Evolutionary conservation across 768 basidiomycete species (phyloP), one percentile per base, ranked within the genome.

Genomic region (Phanerochaete sordida): DNA sequence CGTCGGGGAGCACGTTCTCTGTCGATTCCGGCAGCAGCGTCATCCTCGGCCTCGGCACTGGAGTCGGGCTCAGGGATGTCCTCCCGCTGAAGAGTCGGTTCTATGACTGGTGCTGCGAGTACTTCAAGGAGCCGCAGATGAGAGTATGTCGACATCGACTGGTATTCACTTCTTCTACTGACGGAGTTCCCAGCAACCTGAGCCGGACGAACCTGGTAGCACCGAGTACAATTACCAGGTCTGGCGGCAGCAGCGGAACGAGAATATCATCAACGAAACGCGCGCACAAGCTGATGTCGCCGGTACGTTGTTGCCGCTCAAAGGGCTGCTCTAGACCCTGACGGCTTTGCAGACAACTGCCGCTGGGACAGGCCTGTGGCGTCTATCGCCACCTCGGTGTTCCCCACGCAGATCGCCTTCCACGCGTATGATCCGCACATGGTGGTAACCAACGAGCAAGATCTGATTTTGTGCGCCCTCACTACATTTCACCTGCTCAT

Each of bases 121-220:
- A 98, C 71, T 99, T 98, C 77, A 94, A 90, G 63, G 95, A 98
- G 71, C 94, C 96, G 2, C 97, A 99, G 73, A 98, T 99, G 96
- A 88, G 93, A 80, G 95, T 96, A 45, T 39, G 70, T 68, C n/a
- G 21, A 6, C 45, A 50, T 24, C 21, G 15, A 37, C 19, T 47
- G n/a, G 28, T 21, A 31, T 44, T 11, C 27, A 9, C 39, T 21
- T 11, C 31, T 35, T 28, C 31, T 16, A 23, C 23, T 39, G 30
- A 35, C 21, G 21, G 31, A n/a, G 12, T 52, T 49, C 33, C 31
- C 66, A 95, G 95, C 90, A 93, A 85, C 85, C 91, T 7, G 96
- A 98, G 70, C 87, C 87, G 1, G 95, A 98, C 69, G 97, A 99
- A 71, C 95, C 96, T 24, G 97, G 97, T 1, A 95, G 93, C 64